A percentile compares a stretch with the other conserved stretches of the same genome.
These are phyloP conservation scores for Cordia subcordata DNA, from an alignment of 257 asterid genomes.

Conservation along the genomic window DNA sequence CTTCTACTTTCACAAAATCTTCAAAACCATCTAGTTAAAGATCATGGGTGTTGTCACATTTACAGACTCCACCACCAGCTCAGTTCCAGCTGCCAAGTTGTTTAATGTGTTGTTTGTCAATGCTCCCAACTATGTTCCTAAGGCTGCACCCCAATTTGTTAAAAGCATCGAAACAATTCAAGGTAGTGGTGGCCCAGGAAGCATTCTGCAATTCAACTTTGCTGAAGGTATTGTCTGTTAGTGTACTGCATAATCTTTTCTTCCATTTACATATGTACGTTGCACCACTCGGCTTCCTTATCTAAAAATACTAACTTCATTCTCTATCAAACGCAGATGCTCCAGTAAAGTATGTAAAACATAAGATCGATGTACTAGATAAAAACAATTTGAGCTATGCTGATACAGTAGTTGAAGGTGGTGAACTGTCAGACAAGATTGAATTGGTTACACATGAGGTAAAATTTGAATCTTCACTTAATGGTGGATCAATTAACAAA, in stretches of 20 bases:
- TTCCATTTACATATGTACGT: too few species aligned
- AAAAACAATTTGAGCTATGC: conserved; percentile 9
- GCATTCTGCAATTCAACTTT: conserved; percentile 20
- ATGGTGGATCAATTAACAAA: conserved; percentile 31
- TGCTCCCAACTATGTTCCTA: conserved; percentile 30
- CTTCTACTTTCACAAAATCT: too few species aligned
- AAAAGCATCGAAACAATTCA: conserved; percentile 17
- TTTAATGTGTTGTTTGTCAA: conserved; percentile 28
- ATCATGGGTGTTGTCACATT: conserved; percentile 20
- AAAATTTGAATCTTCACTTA: conserved; percentile 15
- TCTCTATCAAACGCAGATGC: conserved; percentile 9
- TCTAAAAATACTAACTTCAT: neutral
- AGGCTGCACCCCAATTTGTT: conserved; percentile 22
- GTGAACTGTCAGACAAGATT: conserved; percentile 20
- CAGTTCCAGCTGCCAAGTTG: conserved; percentile 21
- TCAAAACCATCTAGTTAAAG: too few species aligned
- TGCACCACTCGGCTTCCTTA: neutral
- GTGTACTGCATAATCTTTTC: neutral
- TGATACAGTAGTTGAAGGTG: conserved; percentile 32
- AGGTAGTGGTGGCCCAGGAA: conserved; percentile 29
- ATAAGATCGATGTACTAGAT: conserved; percentile 21
- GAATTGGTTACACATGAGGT: conserved; percentile 20
- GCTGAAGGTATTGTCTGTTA: conserved; percentile 12
- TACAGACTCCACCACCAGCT: conserved; percentile 14
- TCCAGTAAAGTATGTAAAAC: conserved; percentile 20